Conservation (phyloP, 108 stramenopile genomes). For the Nitzschia sp. region DNA sequence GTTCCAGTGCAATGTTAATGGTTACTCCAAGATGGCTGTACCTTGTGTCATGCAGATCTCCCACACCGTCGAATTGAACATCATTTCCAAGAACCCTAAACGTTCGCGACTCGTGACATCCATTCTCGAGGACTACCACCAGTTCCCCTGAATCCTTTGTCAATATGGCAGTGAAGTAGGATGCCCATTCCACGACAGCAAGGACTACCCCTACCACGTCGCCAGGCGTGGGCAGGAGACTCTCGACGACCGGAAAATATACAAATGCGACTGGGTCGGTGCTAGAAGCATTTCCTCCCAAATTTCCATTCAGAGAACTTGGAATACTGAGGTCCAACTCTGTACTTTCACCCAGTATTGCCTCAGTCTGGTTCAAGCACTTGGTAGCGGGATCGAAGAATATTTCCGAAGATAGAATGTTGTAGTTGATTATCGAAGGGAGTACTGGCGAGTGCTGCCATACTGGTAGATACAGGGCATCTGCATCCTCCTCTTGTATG, state of each 20-base stretch:
- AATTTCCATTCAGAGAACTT: too few species aligned
- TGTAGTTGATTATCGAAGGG: constrained; percentile 1
- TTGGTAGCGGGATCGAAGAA: not conserved
- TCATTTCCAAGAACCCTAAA: constrained; percentile 42
- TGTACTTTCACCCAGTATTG: not conserved
- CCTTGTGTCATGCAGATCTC: constrained; percentile 48
- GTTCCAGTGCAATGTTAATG: not conserved
- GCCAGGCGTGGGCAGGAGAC: not conserved
- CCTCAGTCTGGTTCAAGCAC: not conserved
- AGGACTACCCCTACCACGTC: constrained; percentile 16
- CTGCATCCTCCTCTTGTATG: not conserved
- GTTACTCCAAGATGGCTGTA: not conserved
- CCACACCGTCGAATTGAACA: constrained; percentile 42
- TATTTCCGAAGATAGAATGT: not conserved
- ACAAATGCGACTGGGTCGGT: constrained; percentile 27
- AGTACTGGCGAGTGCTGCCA: not conserved
- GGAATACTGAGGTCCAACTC: too few species aligned
- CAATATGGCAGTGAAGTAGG: constrained; percentile 32
- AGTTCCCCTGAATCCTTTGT: constrained; percentile 49
- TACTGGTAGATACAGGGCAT: not conserved
- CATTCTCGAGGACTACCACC: constrained; percentile 45
- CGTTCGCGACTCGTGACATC: constrained; percentile 37
- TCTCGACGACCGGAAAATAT: constrained; percentile 28
- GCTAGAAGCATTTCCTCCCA: too few species aligned
- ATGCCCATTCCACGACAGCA: constrained; percentile 42